phyloP scores from a whole-genome alignment of 202 grass and related monocot genomes.

The Schoenoplectus tabernaemontani region DNA sequence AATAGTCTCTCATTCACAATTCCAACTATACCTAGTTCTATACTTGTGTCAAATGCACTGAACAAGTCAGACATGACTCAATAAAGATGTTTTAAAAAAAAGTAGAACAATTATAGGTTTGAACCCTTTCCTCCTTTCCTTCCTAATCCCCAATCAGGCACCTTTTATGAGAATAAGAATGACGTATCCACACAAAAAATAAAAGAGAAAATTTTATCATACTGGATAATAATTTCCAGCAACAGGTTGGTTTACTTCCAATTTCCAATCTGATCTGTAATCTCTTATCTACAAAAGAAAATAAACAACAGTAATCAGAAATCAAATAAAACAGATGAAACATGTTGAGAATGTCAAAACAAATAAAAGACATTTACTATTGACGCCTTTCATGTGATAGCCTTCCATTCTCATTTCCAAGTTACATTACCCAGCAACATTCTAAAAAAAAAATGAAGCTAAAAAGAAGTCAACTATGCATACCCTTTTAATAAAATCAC shows the following conservation, averaged over 20 bases:
- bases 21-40: background rate
- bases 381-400: background rate
- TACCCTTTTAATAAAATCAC: conserved; percentile 86
- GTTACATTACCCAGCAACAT: background rate
- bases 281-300: conserved; percentile 36
- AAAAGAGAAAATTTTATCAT: conserved; percentile 9
- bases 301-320: background rate
- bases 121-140: background rate
- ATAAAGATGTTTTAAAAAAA: background rate
- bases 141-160: background rate
- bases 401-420: background rate
- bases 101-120: background rate
- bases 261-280: conserved; percentile 41
- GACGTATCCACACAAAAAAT: background rate
- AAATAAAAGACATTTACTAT: background rate
- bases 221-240: conserved; percentile 56
- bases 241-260: conserved; percentile 37
- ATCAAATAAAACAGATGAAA: conserved; percentile 15
- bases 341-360: background rate
- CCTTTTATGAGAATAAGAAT: background rate
- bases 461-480: background rate
- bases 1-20: background rate
- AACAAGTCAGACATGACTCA: background rate
- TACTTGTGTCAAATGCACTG: background rate
- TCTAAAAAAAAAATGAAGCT: background rate